These are phyloP conservation scores for Hygrophorus russula DNA, from an alignment of 768 basidiomycete species.

Conservation along the genomic window DNA sequence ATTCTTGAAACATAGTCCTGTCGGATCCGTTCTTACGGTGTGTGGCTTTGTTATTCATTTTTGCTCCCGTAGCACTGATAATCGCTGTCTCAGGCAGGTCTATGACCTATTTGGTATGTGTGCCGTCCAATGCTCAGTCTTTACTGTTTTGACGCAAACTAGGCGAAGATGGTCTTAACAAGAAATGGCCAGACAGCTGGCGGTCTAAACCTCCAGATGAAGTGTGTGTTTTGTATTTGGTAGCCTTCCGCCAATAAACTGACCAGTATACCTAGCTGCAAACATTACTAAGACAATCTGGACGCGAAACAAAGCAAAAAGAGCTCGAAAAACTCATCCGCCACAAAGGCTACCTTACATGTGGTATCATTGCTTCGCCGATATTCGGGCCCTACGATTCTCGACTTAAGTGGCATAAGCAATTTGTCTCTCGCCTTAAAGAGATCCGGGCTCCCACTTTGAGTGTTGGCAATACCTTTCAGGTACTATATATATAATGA, in stretches of 20 bases:
- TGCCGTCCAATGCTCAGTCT: not conserved
- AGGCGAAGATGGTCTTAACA: constrained; percentile 26
- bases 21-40: constrained; percentile 65
- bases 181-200: constrained; percentile 33
- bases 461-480: constrained; percentile 30
- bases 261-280: constrained; percentile 28
- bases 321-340: constrained; percentile 28
- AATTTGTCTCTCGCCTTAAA: constrained; percentile 22
- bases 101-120: constrained; percentile 62
- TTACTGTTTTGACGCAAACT: not conserved
- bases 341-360: constrained; percentile 32
- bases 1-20: constrained; percentile 33
- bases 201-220: constrained; percentile 35
- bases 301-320: constrained; percentile 24
- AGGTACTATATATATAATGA: constrained; percentile 21
- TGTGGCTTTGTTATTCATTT: constrained; percentile 10
- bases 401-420: constrained; percentile 15
- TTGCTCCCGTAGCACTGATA: constrained; percentile 2
- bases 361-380: constrained; percentile 38
- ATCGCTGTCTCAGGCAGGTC: constrained; percentile 39
- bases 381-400: constrained; percentile 28
- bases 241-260: not conserved
- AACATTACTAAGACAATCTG: constrained; percentile 27
- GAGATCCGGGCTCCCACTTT: constrained; percentile 24
- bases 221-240: constrained; percentile 18